phyloP scores from a whole-genome alignment of 805 yeast species.

The Monosporozyma aerobia region DNA sequence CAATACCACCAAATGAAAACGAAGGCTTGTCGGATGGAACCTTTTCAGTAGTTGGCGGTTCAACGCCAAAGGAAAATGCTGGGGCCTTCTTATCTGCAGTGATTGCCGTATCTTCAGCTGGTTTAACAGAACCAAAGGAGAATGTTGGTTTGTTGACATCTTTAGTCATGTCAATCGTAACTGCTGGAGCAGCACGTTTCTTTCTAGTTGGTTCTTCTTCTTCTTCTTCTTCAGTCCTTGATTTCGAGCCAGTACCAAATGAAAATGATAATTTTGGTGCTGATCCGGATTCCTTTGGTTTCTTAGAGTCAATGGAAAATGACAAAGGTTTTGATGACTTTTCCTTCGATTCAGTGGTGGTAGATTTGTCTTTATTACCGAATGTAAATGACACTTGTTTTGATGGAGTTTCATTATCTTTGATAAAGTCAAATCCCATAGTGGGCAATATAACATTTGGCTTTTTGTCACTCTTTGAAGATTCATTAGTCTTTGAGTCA shows the following conservation, averaged over 20 bases:
- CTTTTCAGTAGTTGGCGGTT: background rate
- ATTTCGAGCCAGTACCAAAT: constrained; percentile 2
- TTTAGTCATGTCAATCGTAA: constrained; percentile 5
- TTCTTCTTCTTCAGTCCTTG: background rate
- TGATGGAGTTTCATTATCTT: constrained; percentile 16
- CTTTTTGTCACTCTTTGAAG: background rate
- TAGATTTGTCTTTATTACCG: background rate
- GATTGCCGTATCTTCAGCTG: background rate
- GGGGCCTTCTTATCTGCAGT: background rate
- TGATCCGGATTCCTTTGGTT: background rate
- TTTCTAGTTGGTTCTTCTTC: constrained; percentile 9
- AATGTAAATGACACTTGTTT: constrained; percentile 4
- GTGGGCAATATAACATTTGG: constrained; percentile 18
- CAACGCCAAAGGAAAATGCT: constrained; percentile 2
- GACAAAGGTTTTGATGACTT: background rate
- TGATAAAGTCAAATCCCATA: constrained; percentile 27
- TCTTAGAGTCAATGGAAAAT: background rate
- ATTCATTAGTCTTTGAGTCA: background rate
- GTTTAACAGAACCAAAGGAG: constrained; percentile 2
- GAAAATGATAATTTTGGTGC: constrained; percentile 7
- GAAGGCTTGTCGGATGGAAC: constrained; percentile 4
- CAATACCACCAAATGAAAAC: constrained; percentile 10
- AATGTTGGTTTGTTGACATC: constrained; percentile 7
- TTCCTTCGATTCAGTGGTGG: background rate
- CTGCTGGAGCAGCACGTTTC: constrained; percentile 3